Percentiles rank a stretch among this genome's conserved stretches.
Conservation (phyloP, 352 stramenopile genomes). For the Discostella stelligera region DNA sequence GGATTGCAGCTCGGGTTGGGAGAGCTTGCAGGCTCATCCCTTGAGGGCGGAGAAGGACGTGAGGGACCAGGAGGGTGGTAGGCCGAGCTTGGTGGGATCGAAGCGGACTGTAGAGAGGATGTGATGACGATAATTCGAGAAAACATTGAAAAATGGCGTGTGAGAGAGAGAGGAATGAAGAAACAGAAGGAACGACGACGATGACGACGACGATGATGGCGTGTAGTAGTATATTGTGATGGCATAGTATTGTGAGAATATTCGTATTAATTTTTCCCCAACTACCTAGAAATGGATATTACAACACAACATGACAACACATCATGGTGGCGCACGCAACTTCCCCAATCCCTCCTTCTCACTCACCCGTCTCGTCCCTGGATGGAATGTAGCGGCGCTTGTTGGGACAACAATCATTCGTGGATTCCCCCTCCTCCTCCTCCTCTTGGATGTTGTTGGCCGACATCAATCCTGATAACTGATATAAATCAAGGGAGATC, state of each 20-base stretch:
- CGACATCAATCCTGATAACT: too few relatives aligned
- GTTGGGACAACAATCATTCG: neutral
- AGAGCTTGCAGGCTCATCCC: slow-evolving; percentile 94
- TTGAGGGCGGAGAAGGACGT: slow-evolving; percentile 85
- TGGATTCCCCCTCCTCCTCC: neutral
- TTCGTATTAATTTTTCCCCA: too few relatives aligned
- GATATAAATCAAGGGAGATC: too few relatives aligned
- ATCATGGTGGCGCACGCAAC: neutral
- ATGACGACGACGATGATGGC: neutral
- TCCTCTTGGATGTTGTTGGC: neutral
- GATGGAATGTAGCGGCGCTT: slow-evolving; percentile 11
- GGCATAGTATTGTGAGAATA: neutral
- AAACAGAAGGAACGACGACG: neutral
- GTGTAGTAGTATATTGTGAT: too few relatives aligned
- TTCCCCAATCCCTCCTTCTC: too few relatives aligned
- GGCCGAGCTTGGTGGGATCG: slow-evolving; percentile 65
- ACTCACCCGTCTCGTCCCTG: slow-evolving; percentile 36
- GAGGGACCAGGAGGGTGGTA: slow-evolving; percentile 67
- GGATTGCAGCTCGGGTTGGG: slow-evolving; percentile 89
- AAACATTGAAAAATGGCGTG: too few relatives aligned
- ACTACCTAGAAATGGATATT: too few relatives aligned
- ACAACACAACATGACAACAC: too few relatives aligned
- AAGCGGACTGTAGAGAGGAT: slow-evolving; percentile 53
- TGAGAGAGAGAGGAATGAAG: neutral
- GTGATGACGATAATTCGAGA: too few relatives aligned